Percentiles rank a stretch among this genome's conserved stretches.
phyloP scores from a whole-genome alignment of 2,329 filamentous ascomycete species.

The Aspergillus tamarii region DNA sequence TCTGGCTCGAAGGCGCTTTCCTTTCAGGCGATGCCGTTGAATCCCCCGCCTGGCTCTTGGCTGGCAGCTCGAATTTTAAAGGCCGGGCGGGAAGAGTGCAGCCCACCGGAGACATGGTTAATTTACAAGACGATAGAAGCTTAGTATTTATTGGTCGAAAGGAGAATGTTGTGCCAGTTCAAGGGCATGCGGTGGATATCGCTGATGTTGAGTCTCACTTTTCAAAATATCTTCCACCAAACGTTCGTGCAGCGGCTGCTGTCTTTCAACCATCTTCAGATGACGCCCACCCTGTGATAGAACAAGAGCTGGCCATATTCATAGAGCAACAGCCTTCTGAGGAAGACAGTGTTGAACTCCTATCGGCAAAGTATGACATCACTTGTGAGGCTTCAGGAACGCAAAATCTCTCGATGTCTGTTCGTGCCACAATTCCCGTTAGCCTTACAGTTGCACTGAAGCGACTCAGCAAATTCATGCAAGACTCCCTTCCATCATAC shows the following conservation, averaged over 20 bases:
- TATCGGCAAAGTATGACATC: constrained; percentile 29
- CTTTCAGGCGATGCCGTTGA: constrained; percentile 29
- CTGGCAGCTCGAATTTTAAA: constrained; percentile 34
- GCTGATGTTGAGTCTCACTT: constrained; percentile 46
- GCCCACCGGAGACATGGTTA: constrained; percentile 38
- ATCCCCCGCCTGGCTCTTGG: constrained; percentile 31
- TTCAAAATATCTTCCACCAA: constrained; percentile 36
- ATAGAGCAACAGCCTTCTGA: constrained; percentile 34
- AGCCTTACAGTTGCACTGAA: constrained; percentile 41
- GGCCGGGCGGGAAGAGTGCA: constrained; percentile 38
- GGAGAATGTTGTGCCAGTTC: constrained; percentile 34
- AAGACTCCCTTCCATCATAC: constrained; percentile 49
- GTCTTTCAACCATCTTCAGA: constrained; percentile 24
- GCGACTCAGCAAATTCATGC: constrained; percentile 48
- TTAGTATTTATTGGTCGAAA: constrained; percentile 38
- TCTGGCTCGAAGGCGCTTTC: constrained; percentile 46
- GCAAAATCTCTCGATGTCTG: constrained; percentile 14
- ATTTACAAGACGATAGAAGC: constrained; percentile 31
- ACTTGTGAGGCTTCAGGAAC: constrained; percentile 15
- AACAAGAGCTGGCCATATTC: constrained; percentile 33
- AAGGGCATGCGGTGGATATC: constrained; percentile 46
- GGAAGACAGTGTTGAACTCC: constrained; percentile 31
- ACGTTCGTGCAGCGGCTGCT: constrained; percentile 32
- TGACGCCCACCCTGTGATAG: constrained; percentile 20
- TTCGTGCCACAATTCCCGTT: constrained; percentile 31